Evolutionary conservation across 2,329 filamentous ascomycete genomes (phyloP).

Genomic region (Seiridium unicorne): DNA sequence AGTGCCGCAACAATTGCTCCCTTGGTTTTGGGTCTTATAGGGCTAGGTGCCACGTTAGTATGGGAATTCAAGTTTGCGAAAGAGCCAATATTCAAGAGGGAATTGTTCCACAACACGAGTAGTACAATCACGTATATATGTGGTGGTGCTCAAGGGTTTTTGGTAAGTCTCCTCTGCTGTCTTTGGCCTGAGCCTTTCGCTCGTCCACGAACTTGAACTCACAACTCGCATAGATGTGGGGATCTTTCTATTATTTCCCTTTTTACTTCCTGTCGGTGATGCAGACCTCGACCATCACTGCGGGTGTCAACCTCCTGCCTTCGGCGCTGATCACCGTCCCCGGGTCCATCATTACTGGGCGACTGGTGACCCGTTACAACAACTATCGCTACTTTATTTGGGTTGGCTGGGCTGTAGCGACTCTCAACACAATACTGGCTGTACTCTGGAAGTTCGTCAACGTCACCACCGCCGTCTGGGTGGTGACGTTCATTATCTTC

Average conservation of each 20-base stretch:
- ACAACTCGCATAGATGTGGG: slow-evolving; percentile 1
- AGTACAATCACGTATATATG: slow-evolving; percentile 27
- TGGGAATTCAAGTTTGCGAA: slow-evolving; percentile 32
- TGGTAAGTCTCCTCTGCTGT: slow-evolving; percentile 17
- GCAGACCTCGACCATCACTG: slow-evolving; percentile 10
- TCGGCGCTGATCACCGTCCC: slow-evolving; percentile 14
- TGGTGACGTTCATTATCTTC: slow-evolving; percentile 8
- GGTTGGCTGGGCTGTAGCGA: slow-evolving; percentile 14
- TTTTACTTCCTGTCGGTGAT: slow-evolving; percentile 20
- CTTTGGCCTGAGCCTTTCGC: neutral
- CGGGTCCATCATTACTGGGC: slow-evolving; percentile 13
- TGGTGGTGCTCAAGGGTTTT: slow-evolving; percentile 29
- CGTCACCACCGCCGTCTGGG: slow-evolving; percentile 9
- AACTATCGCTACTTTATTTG: slow-evolving; percentile 16
- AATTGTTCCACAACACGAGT: slow-evolving; percentile 24
- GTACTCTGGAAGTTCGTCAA: slow-evolving; percentile 10
- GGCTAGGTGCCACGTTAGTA: slow-evolving; percentile 32
- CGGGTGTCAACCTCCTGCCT: slow-evolving; percentile 17
- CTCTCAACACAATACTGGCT: slow-evolving; percentile 9
- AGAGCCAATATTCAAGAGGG: slow-evolving; percentile 27
- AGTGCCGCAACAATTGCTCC: slow-evolving; percentile 38
- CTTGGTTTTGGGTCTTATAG: slow-evolving; percentile 38
- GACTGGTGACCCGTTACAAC: slow-evolving; percentile 12
- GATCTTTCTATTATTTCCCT: slow-evolving; percentile 9
- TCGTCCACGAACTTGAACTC: neutral